phyloP scores from a whole-genome alignment of 768 basidiomycete genomes.

The Russula sp. region DNA sequence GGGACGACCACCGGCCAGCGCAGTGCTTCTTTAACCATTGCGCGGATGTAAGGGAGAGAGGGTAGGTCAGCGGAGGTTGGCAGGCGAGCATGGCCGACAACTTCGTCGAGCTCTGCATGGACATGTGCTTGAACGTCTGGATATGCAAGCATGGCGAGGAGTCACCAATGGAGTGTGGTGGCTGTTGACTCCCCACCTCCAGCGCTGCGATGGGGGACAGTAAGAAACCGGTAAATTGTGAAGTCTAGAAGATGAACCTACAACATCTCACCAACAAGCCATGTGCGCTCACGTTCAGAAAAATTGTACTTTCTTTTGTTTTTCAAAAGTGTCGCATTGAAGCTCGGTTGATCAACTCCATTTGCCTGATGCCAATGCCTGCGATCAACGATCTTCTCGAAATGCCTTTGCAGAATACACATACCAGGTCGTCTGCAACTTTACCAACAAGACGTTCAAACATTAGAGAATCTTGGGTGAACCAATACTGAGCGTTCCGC shows the following conservation, averaged over 20 bases:
- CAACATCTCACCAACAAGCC: conserved; percentile 21
- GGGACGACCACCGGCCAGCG: conserved; percentile 17
- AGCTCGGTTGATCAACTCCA: conserved; percentile 4
- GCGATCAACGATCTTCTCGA: background rate
- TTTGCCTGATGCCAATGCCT: background rate
- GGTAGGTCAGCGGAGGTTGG: conserved; percentile 33
- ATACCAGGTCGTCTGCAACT: conserved; percentile 4
- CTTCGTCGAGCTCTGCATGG: conserved; percentile 38
- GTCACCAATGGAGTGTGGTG: conserved; percentile 30
- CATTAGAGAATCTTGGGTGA: conserved; percentile 4
- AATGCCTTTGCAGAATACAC: background rate
- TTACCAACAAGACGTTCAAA: conserved; percentile 9
- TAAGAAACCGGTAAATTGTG: too few species aligned
- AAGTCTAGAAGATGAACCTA: background rate
- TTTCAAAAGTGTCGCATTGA: conserved; percentile 8
- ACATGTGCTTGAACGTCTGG: conserved; percentile 35
- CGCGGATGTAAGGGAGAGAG: conserved; percentile 34
- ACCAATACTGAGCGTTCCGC: conserved; percentile 11
- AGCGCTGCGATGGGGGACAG: background rate
- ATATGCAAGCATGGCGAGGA: conserved; percentile 37
- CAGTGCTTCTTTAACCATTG: too few species aligned
- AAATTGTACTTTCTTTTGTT: conserved; percentile 1
- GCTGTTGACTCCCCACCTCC: background rate
- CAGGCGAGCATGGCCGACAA: conserved; percentile 33
- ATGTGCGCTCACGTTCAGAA: conserved; percentile 12